These are phyloP conservation scores for Cinnamomum chago DNA, from an alignment of 164 flowering plant species.

Conservation along the genomic window DNA sequence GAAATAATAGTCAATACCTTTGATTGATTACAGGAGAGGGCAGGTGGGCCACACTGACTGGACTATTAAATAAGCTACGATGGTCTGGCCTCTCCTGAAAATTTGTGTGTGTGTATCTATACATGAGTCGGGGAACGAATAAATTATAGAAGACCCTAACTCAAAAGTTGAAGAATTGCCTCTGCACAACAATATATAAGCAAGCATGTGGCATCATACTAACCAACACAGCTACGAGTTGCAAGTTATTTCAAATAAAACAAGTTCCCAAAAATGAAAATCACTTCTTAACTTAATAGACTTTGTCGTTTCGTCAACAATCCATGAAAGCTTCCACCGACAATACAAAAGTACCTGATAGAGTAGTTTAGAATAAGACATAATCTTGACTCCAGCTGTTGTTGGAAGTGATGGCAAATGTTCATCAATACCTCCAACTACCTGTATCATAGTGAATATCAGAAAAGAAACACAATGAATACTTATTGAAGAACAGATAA, in stretches of 20 bases:
- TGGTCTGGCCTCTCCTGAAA: too few species aligned
- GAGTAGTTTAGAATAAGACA: constrained; percentile 62
- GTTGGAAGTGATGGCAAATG: constrained; percentile 70
- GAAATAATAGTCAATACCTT: too few species aligned
- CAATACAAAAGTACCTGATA: constrained; percentile 47
- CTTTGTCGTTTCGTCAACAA: neutral
- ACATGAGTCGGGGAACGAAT: neutral
- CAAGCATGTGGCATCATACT: neutral
- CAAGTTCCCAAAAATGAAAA: neutral
- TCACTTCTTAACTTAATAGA: neutral
- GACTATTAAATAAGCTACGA: too few species aligned
- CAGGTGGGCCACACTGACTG: too few species aligned
- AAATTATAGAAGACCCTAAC: neutral
- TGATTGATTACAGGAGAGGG: too few species aligned
- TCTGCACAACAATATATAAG: neutral
- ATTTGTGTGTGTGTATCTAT: too few species aligned
- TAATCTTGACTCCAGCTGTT: constrained; percentile 53
- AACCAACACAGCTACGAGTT: neutral
- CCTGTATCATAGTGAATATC: constrained; percentile 32
- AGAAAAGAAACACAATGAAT: neutral
- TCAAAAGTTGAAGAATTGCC: neutral
- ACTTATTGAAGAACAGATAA: neutral
- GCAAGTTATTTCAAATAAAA: neutral
- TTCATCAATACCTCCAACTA: constrained; percentile 78
- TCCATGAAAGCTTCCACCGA: neutral